phyloP scores from a whole-genome alignment of 192 early-diverging fungal species.

The Podila clonocystis region DNA sequence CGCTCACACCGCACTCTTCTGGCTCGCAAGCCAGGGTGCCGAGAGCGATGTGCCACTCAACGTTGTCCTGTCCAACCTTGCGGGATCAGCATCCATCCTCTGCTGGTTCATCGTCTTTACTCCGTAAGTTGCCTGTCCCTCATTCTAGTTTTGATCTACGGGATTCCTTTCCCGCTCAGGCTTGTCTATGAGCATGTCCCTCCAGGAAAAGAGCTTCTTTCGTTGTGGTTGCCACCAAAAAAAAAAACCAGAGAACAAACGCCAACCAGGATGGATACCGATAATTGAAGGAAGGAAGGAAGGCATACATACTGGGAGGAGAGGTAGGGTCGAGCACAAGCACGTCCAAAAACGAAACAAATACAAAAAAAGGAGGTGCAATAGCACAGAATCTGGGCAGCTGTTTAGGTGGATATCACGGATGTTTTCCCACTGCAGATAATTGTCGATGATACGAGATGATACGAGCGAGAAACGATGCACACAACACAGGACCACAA shows the following conservation, averaged over 20 bases:
- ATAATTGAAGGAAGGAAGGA: too few species aligned
- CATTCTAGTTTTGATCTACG: too few species aligned
- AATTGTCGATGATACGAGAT: slow-evolving; percentile 26
- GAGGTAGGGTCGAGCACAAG: background rate
- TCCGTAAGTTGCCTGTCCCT: slow-evolving; percentile 63
- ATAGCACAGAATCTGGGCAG: background rate
- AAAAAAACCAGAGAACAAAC: background rate
- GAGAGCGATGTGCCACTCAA: slow-evolving; percentile 23
- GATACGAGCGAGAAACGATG: slow-evolving; percentile 1
- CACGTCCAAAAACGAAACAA: background rate
- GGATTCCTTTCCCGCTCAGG: background rate
- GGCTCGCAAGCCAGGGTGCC: slow-evolving; percentile 43
- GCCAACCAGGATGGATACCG: too few species aligned
- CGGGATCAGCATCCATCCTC: slow-evolving; percentile 73
- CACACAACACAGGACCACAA: background rate
- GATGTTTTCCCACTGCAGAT: background rate
- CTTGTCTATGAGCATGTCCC: too few species aligned
- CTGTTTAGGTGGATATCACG: slow-evolving; percentile 4
- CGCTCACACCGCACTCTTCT: slow-evolving; percentile 33
- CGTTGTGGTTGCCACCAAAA: slow-evolving; percentile 16
- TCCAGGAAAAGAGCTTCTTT: background rate
- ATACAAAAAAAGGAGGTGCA: background rate
- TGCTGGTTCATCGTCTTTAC: slow-evolving; percentile 88
- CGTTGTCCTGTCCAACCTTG: slow-evolving; percentile 57
- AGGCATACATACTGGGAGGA: too few species aligned